These are phyloP conservation scores for Secale cereale DNA, from an alignment of 176 grass and related monocot genomes.

Conservation along the genomic window DNA sequence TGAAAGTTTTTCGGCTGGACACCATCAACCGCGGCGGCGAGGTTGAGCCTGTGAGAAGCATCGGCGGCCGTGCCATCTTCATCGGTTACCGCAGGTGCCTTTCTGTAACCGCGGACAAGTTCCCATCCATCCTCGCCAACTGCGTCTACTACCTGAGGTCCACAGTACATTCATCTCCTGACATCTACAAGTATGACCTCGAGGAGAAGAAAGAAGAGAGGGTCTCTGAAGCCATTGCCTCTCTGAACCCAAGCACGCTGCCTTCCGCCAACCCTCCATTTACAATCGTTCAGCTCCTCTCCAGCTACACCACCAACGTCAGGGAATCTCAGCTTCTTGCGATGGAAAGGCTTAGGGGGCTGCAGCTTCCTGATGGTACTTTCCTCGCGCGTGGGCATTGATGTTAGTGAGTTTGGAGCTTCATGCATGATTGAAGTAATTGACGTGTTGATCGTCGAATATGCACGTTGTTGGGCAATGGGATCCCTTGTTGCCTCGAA, in stretches of 20 bases:
- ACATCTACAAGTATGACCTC: neutral
- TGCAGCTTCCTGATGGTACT: too few species aligned
- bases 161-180: fast-evolving
- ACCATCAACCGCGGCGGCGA: too few species aligned
- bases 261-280: neutral
- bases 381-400: too few species aligned
- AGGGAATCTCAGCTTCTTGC: neutral
- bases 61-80: neutral
- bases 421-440: too few species aligned
- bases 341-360: too few species aligned
- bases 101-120: neutral
- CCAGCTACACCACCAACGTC: neutral
- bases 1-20: neutral
- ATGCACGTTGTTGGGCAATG: too few species aligned
- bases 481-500: too few species aligned
- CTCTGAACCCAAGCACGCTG: neutral
- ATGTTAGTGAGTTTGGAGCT: too few species aligned
- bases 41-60: neutral
- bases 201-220: neutral
- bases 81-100: neutral
- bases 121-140: neutral
- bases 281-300: neutral
- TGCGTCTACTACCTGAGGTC: neutral
- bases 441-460: too few species aligned
- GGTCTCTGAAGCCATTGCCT: neutral